Evolutionary conservation across 2,329 filamentous ascomycete genomes (phyloP).

Genomic region (Hypoxylon sp.): DNA sequence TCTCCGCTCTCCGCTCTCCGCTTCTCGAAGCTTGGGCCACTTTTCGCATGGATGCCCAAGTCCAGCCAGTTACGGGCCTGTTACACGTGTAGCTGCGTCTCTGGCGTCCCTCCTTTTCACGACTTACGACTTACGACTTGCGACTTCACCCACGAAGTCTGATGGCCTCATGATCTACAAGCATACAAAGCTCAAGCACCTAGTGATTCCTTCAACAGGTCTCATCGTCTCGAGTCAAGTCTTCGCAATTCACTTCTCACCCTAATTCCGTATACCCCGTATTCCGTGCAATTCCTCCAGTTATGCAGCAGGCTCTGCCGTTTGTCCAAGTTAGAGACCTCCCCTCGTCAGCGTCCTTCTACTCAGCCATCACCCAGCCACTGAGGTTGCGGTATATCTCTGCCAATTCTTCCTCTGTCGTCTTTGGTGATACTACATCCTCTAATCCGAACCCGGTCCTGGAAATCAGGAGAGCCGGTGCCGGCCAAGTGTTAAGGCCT

Average conservation of each 20-base stretch:
- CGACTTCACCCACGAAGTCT: conserved; percentile 2
- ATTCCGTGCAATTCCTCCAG: conserved; percentile 11
- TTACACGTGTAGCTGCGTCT: conserved; percentile 39
- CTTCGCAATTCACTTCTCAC: not conserved
- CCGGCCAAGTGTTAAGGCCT: conserved; percentile 55
- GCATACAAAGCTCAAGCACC: conserved; percentile 13
- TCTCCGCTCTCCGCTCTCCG: too few relatives aligned
- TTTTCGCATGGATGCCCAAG: conserved; percentile 10
- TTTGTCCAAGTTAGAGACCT: conserved; percentile 79
- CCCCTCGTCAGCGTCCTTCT: conserved; percentile 85
- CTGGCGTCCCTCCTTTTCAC: conserved; percentile 25
- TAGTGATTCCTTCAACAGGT: conserved; percentile 10
- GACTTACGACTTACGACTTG: too few relatives aligned
- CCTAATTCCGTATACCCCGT: not conserved
- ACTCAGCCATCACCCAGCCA: conserved; percentile 81
- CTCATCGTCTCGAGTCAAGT: conserved; percentile 3
- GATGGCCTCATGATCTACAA: conserved; percentile 23
- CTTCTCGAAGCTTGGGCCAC: conserved; percentile 22
- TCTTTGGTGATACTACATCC: conserved; percentile 57
- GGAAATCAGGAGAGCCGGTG: conserved; percentile 58
- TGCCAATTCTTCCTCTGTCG: conserved; percentile 55
- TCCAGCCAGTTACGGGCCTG: conserved; percentile 12
- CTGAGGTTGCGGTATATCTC: conserved; percentile 79
- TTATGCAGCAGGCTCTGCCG: conserved; percentile 58
- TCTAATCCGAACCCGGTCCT: conserved; percentile 56